A percentile compares a stretch with the other conserved stretches of the same genome.
These are phyloP conservation scores for Blastobotrys americana DNA, from an alignment of 805 yeast species.

Conservation along the genomic window DNA sequence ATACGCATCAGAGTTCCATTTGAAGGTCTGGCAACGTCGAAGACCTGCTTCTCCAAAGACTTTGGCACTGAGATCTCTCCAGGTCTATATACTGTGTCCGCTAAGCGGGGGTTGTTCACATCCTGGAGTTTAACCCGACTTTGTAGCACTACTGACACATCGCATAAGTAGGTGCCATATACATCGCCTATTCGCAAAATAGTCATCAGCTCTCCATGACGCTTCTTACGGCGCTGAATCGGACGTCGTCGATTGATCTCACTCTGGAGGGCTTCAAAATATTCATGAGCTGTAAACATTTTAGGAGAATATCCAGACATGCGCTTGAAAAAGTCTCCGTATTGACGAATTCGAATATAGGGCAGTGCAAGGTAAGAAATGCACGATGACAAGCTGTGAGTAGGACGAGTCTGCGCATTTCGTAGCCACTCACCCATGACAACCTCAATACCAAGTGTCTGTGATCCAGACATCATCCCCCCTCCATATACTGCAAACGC, in stretches of 20 bases:
- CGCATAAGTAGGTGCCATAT: constrained; percentile 16
- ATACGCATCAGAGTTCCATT: constrained; percentile 11
- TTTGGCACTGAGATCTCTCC: constrained; percentile 7
- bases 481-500: constrained; percentile 3
- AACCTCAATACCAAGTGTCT: constrained; percentile 10
- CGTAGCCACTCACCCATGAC: constrained; percentile 21
- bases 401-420: constrained; percentile 4
- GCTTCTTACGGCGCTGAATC: constrained; percentile 9
- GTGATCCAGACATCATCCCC: background rate
- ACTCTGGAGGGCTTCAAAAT: constrained; percentile 6
- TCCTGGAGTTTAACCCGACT: constrained; percentile 13
- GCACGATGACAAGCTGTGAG: constrained; percentile 15
- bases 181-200: constrained; percentile 10
- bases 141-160: constrained; percentile 12
- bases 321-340: constrained; percentile 13
- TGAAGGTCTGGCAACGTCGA: constrained; percentile 6
- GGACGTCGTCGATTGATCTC: constrained; percentile 17
- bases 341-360: constrained; percentile 14
- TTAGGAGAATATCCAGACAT: constrained; percentile 6
- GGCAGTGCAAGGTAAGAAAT: constrained; percentile 21
- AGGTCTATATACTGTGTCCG: constrained; percentile 13
- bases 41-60: constrained; percentile 4
- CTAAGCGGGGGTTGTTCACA: constrained; percentile 5
- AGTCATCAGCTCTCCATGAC: constrained; percentile 14
- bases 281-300: constrained; percentile 8